phyloP scores from a whole-genome alignment of 2,329 filamentous ascomycete species.

The Biscogniauxia mediterranea region DNA sequence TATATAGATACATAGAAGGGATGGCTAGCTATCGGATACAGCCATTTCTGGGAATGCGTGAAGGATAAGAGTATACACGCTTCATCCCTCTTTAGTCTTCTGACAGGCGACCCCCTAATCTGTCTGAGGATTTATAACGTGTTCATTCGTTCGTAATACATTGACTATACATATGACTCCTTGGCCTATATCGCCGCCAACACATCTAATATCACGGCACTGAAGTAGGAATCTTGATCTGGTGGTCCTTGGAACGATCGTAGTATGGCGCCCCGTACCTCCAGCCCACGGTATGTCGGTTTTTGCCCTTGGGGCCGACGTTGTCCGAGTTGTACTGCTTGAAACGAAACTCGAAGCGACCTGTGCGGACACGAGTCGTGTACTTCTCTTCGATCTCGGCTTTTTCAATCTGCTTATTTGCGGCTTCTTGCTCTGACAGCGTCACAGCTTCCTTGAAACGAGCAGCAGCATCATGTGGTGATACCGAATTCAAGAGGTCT shows the following conservation, averaged over 20 bases:
- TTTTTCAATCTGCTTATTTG: slow-evolving; percentile 36
- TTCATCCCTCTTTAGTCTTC: neutral
- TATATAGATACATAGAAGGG: slow-evolving; percentile 17
- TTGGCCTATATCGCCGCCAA: neutral
- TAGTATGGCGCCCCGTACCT: slow-evolving; percentile 62
- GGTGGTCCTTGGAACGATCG: slow-evolving; percentile 60
- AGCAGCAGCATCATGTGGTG: slow-evolving; percentile 36
- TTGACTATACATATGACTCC: slow-evolving; percentile 22
- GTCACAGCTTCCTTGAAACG: slow-evolving; percentile 40
- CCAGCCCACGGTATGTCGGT: slow-evolving; percentile 54
- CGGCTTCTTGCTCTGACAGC: slow-evolving; percentile 44
- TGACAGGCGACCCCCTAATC: too few species aligned
- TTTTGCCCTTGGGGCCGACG: slow-evolving; percentile 53
- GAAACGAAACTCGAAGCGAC: slow-evolving; percentile 64
- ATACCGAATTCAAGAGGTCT: slow-evolving; percentile 40
- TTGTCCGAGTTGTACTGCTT: slow-evolving; percentile 56
- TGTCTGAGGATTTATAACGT: neutral
- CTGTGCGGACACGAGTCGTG: slow-evolving; percentile 46
- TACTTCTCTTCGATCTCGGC: slow-evolving; percentile 33
- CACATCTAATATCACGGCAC: slow-evolving; percentile 44
- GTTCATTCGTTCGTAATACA: slow-evolving; percentile 21
- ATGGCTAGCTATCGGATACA: slow-evolving; percentile 7
- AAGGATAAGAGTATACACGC: too few species aligned
- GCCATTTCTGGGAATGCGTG: neutral
- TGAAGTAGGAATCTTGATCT: slow-evolving; percentile 65